phyloP scores from a whole-genome alignment of 805 yeast genomes.

The Myxozyma melibiosi region DNA sequence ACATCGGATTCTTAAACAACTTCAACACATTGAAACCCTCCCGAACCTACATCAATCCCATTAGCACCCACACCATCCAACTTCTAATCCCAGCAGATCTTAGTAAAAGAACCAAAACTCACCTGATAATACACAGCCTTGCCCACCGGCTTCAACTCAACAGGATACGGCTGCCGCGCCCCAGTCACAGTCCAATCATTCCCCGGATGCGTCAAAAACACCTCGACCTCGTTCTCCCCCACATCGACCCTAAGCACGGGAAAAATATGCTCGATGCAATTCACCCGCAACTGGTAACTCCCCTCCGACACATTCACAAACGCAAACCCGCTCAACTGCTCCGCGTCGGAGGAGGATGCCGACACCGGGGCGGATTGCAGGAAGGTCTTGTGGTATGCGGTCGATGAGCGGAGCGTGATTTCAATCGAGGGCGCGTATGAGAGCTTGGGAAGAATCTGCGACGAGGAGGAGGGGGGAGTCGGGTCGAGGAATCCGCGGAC shows the following conservation, averaged over 20 bases:
- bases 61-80: no score
- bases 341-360: neutral
- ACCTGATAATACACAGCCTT: constrained; percentile 37
- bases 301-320: constrained; percentile 38
- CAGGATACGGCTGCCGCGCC: constrained; percentile 40
- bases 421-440: no score
- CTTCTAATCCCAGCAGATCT: no score
- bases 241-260: constrained; percentile 31
- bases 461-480: neutral
- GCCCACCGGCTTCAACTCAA: constrained; percentile 37
- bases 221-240: constrained; percentile 35
- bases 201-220: constrained; percentile 37
- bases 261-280: constrained; percentile 32
- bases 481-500: constrained; percentile 22
- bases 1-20: constrained; percentile 44
- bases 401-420: constrained; percentile 9
- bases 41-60: constrained; percentile 22
- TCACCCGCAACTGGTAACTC: constrained; percentile 34
- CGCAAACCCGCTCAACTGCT: constrained; percentile 27
- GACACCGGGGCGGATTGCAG: neutral
- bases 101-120: no score
- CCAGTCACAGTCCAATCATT: constrained; percentile 39
- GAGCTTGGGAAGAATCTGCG: no score
- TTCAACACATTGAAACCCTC: constrained; percentile 39
- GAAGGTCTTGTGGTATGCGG: constrained; percentile 10